phyloP scores from a whole-genome alignment of 1,139 yeast genomes.

The Kluyveromyces marxianus region DNA sequence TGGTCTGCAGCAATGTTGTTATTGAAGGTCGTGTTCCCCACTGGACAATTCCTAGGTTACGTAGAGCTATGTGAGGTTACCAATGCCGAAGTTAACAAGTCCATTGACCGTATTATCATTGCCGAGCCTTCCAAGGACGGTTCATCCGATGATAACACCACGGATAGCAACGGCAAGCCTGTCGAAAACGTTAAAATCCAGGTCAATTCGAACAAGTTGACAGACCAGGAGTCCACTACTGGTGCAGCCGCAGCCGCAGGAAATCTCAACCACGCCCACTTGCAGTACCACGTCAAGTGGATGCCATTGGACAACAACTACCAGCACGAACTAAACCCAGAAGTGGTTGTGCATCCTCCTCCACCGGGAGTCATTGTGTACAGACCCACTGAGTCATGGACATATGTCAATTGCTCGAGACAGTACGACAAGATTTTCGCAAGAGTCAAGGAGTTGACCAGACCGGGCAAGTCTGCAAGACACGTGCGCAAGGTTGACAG shows the following conservation, averaged over 20 bases:
- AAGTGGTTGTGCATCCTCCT: slow-evolving; percentile 58
- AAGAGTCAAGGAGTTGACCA: slow-evolving; percentile 54
- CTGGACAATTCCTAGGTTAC: slow-evolving; percentile 77
- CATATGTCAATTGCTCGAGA: slow-evolving; percentile 72
- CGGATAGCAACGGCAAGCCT: slow-evolving; percentile 7
- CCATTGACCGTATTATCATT: slow-evolving; percentile 12
- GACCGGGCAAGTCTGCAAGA: slow-evolving; percentile 47
- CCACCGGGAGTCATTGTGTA: slow-evolving; percentile 89
- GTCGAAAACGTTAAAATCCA: slow-evolving; percentile 3
- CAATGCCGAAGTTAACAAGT: slow-evolving; percentile 41
- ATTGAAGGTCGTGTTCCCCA: slow-evolving; percentile 71
- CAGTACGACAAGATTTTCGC: slow-evolving; percentile 67
- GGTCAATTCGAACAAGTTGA: too few relatives aligned
- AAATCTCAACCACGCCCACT: slow-evolving; percentile 13
- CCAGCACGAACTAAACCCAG: slow-evolving; percentile 44
- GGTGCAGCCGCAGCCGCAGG: background rate
- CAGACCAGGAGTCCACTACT: too few relatives aligned
- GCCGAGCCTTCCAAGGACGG: slow-evolving; percentile 8
- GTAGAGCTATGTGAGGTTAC: slow-evolving; percentile 62
- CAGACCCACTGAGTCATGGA: slow-evolving; percentile 73
- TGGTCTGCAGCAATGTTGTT: slow-evolving; percentile 73
- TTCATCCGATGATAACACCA: background rate
- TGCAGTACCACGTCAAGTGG: slow-evolving; percentile 63
- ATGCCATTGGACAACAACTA: slow-evolving; percentile 57
- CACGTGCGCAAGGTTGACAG: slow-evolving; percentile 53